phyloP scores from a whole-genome alignment of 108 stramenopile species.

The Nitzschia inconspicua region DNA sequence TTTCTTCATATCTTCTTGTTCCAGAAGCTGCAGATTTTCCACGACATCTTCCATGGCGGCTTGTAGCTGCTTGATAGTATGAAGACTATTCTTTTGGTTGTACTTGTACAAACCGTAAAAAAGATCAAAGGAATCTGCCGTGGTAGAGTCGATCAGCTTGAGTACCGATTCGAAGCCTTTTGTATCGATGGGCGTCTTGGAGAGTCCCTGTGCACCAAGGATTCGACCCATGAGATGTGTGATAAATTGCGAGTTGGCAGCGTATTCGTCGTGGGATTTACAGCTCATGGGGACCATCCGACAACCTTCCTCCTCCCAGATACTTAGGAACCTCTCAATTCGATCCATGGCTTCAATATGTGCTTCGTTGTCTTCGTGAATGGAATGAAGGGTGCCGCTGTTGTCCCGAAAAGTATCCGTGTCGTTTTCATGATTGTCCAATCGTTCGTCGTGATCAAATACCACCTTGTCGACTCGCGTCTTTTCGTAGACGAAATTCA shows the following conservation, averaged over 20 bases:
- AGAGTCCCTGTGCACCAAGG: conserved; percentile 84
- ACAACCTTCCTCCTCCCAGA: conserved; percentile 98
- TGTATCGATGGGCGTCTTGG: conserved; percentile 90
- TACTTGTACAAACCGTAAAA: conserved; percentile 97
- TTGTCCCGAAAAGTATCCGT: conserved; percentile 16
- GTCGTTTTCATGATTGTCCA: not conserved
- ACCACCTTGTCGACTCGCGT: conserved; percentile 72
- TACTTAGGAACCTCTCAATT: conserved; percentile 90
- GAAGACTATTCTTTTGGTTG: conserved; percentile 69
- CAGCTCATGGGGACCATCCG: conserved; percentile 97
- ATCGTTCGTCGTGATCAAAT: conserved; percentile 23
- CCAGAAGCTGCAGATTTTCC: conserved; percentile 43
- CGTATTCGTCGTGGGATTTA: conserved; percentile 92
- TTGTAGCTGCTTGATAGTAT: conserved; percentile 52
- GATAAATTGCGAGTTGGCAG: conserved; percentile 97
- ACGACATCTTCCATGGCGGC: conserved; percentile 68
- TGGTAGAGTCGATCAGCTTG: conserved; percentile 89
- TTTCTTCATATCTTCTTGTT: conserved; percentile 42
- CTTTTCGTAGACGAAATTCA: conserved; percentile 95
- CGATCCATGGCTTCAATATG: conserved; percentile 73
- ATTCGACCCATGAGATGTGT: conserved; percentile 98
- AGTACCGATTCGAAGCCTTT: conserved; percentile 95
- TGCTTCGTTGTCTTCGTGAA: conserved; percentile 70
- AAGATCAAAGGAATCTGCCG: conserved; percentile 95
- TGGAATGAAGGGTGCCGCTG: conserved; percentile 29